Conservation (phyloP, 306 rosid species). For the Ormosia emarginata region DNA sequence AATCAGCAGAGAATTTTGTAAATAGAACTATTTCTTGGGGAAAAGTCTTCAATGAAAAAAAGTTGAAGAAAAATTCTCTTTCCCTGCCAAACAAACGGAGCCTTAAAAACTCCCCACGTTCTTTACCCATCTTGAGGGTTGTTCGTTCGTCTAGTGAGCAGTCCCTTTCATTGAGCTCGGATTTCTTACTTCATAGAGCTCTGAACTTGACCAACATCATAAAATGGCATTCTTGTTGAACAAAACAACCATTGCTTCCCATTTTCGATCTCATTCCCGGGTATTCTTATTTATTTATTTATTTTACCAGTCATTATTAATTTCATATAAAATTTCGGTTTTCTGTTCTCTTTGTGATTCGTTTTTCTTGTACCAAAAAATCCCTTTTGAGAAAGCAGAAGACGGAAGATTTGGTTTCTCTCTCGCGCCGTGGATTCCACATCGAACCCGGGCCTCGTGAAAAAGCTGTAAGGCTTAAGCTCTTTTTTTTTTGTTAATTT, state of each 20-base stretch:
- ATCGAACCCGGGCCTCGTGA: constrained; percentile 76
- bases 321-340: not conserved
- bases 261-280: constrained; percentile 58
- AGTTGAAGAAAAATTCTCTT: too few species aligned
- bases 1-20: too few species aligned
- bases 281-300: not conserved
- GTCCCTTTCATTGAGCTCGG: not conserved
- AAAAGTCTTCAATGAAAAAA: too few species aligned
- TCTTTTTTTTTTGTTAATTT: not conserved
- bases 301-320: not conserved
- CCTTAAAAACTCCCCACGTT: too few species aligned
- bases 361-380: not conserved
- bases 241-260: constrained; percentile 57
- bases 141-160: not conserved
- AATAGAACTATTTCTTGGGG: too few species aligned
- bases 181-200: not conserved
- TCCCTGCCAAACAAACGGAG: too few species aligned
- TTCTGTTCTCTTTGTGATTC: not conserved
- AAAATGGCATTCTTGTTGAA: constrained; percentile 73
- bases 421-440: constrained; percentile 69
- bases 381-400: constrained; percentile 32
- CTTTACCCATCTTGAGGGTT: too few species aligned
- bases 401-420: constrained; percentile 39
- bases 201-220: not conserved
- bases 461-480: constrained; percentile 60